Conservation (phyloP, 257 asterid species). For the Plantago elongata region DNA sequence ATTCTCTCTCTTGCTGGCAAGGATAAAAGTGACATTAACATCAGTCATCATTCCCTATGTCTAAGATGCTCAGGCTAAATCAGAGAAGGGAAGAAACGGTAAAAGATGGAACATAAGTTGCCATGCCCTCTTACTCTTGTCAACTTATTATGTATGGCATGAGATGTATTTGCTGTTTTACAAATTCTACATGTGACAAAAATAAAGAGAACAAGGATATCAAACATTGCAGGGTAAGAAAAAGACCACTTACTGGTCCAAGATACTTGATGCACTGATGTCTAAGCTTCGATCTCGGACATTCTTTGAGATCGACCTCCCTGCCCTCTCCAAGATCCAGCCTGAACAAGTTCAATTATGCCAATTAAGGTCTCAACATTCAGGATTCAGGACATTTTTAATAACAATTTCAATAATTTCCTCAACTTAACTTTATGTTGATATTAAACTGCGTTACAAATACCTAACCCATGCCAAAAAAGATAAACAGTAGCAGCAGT, state of each 20-base stretch:
- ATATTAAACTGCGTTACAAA: constrained; percentile 7
- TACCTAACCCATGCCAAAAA: not conserved
- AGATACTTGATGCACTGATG: constrained; percentile 84
- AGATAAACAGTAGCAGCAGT: not conserved
- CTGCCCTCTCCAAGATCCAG: constrained; percentile 95
- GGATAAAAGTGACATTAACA: not conserved
- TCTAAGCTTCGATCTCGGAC: constrained; percentile 82
- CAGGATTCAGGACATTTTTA: too few species aligned
- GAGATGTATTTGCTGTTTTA: too few species aligned
- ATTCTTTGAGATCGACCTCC: constrained; percentile 74
- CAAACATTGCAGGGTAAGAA: not conserved
- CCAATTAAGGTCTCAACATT: constrained; percentile 8
- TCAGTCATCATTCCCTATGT: not conserved
- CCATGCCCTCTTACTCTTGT: too few species aligned
- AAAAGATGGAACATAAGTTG: too few species aligned
- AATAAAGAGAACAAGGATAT: too few species aligned
- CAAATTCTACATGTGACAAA: too few species aligned
- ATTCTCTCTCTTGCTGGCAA: constrained; percentile 77
- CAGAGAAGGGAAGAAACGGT: not conserved
- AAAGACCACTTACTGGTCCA: constrained; percentile 72
- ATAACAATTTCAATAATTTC: not conserved
- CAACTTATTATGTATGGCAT: too few species aligned
- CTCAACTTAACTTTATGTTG: constrained; percentile 9
- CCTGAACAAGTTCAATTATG: constrained; percentile 39
- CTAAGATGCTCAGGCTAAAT: not conserved